Evolutionary conservation across 306 rosid species (phyloP), one percentile per base, ranked within the genome.

Genomic region (Vigna radiata): DNA sequence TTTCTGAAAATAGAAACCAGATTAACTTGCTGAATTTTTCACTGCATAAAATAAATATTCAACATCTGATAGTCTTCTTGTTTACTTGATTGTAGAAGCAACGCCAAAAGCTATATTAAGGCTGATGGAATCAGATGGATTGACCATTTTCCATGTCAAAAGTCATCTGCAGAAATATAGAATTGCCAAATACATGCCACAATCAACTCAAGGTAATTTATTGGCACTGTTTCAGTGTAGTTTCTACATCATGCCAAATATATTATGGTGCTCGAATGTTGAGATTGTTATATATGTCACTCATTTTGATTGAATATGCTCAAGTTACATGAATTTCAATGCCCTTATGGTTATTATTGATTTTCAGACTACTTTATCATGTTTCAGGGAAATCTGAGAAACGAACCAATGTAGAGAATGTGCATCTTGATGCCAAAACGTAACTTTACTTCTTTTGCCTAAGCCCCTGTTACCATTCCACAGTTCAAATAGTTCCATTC

Each of bases 111-210:
- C 89, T 37, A 85, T 94, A 79, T 43, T 94, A 29, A 94, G 82
- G 86, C 81, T 89, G 78, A 94, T 94, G 98, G 87, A 86, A 27
- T 85, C 92, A 25, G 90, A 89, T 62, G 96, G 91, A 65, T 79
- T 94, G 79, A 94, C 98, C 41, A 90, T 91, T 47, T 91, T 87
- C 75, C 98, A 94, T 83, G 88, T 94, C 13, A 94, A 94, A 82
- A 94, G 98, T 72, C 97, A 94, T 86, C 77, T 91, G 85, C 98
- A 94, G 98, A 94, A 94, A 79, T 94, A 91, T 70, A 93, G 98
- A 81, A 86, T 89, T 37, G 98, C 97, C 25, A 94, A 90, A 75
- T 90, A 83, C 86, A 84, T 91, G 86, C 97, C 98, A 41, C 90
- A 87, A 63, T 44, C 92, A 46, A 47, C 73, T 66, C 97, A 87